Percentiles rank a stretch among this genome's conserved stretches.
phyloP scores from a whole-genome alignment of 2,329 filamentous ascomycete species.

The Colletotrichum filicis region DNA sequence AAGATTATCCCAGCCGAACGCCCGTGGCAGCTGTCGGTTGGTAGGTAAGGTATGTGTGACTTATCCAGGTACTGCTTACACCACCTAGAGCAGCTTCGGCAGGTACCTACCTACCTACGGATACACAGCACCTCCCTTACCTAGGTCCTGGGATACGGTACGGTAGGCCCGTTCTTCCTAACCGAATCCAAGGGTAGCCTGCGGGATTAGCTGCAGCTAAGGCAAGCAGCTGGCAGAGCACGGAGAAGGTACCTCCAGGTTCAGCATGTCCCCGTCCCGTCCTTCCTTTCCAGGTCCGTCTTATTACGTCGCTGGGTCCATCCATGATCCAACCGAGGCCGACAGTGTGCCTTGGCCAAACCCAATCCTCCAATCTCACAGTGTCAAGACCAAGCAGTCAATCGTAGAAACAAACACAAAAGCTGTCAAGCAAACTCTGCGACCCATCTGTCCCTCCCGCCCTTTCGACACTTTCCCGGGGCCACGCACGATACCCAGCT shows the following conservation, averaged over 20 bases:
- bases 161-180: background rate
- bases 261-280: conserved; percentile 8
- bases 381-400: background rate
- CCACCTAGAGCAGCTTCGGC: no score
- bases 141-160: background rate
- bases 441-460: background rate
- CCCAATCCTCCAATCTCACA: conserved; percentile 2
- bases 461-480: background rate
- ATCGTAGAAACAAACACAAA: background rate
- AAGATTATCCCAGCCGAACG: background rate
- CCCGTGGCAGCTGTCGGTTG: background rate
- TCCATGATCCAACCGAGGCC: conserved; percentile 30
- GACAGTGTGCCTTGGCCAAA: conserved; percentile 22
- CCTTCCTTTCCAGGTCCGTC: conserved; percentile 24
- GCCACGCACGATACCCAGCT: background rate
- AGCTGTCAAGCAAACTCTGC: background rate
- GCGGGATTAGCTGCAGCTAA: conserved; percentile 7
- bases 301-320: conserved; percentile 32
- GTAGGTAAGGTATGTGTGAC: no score
- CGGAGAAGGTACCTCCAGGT: conserved; percentile 5
- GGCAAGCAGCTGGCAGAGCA: background rate
- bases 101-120: no score
- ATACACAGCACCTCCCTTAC: background rate
- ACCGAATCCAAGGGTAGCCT: conserved; percentile 6
- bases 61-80: no score